A percentile compares a stretch with the other conserved stretches of the same genome.
Conservation (phyloP, 2,329 filamentous ascomycete genomes). For the Paramyrothecium sp. region DNA sequence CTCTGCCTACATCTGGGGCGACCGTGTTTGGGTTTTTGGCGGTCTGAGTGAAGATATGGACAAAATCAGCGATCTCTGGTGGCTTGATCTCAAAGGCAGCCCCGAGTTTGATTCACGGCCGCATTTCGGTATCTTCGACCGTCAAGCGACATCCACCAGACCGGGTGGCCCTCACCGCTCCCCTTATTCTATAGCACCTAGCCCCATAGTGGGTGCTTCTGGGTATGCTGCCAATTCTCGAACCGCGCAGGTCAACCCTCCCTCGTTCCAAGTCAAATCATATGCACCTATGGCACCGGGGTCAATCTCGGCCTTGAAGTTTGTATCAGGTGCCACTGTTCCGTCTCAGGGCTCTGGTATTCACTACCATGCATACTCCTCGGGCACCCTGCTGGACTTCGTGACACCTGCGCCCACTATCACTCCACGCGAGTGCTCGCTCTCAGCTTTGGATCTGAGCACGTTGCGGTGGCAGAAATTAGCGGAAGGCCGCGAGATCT, state of each 20-base stretch:
- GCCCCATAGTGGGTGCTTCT: conserved; percentile 55
- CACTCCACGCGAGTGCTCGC: conserved; percentile 80
- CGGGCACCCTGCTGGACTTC: conserved; percentile 88
- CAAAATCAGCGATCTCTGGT: conserved; percentile 93
- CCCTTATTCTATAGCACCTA: conserved; percentile 47
- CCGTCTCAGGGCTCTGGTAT: conserved; percentile 87
- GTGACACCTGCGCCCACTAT: conserved; percentile 90
- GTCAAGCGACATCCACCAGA: conserved; percentile 38
- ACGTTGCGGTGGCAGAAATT: conserved; percentile 92
- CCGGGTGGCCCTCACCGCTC: conserved; percentile 50
- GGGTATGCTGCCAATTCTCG: conserved; percentile 68
- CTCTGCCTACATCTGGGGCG: conserved; percentile 87
- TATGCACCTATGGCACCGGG: conserved; percentile 87
- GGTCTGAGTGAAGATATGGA: conserved; percentile 96
- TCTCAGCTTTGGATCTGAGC: conserved; percentile 85
- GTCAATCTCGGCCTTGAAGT: conserved; percentile 85
- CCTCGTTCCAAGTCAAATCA: conserved; percentile 63
- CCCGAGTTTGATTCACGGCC: conserved; percentile 78
- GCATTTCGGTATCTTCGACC: conserved; percentile 51
- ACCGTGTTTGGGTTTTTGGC: conserved; percentile 94
- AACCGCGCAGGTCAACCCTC: conserved; percentile 64
- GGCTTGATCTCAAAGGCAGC: conserved; percentile 89
- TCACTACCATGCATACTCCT: conserved; percentile 94
- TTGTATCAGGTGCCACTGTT: conserved; percentile 76
- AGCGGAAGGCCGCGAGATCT: conserved; percentile 91